These are phyloP conservation scores for Sporothrix schenckii DNA, from an alignment of 2,329 filamentous ascomycete genomes.

Conservation along the genomic window DNA sequence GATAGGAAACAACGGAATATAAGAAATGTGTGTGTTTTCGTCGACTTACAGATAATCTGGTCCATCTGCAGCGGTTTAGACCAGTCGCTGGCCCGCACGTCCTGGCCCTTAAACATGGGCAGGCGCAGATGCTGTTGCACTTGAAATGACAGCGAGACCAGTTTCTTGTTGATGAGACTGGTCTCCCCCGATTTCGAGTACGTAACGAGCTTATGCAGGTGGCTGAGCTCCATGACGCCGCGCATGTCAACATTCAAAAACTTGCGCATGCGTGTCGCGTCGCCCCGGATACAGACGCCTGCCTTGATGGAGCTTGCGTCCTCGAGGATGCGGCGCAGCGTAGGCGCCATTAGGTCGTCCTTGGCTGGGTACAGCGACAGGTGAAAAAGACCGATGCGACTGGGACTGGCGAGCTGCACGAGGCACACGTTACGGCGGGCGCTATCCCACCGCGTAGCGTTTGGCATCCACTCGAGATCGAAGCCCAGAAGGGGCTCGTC, in stretches of 20 bases:
- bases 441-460: conserved; percentile 51
- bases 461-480: conserved; percentile 80
- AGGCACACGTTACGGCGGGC: conserved; percentile 74
- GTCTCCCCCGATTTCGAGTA: conserved; percentile 58
- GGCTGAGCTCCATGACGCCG: conserved; percentile 78
- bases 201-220: conserved; percentile 77
- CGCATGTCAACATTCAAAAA: conserved; percentile 65
- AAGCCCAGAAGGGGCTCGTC: conserved; percentile 76
- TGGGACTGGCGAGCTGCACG: conserved; percentile 78
- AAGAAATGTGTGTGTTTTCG: neutral
- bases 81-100: conserved; percentile 78
- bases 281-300: conserved; percentile 75
- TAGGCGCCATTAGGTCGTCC: conserved; percentile 67
- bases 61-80: conserved; percentile 59
- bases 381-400: conserved; percentile 80
- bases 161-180: conserved; percentile 64
- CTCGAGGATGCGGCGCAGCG: conserved; percentile 72
- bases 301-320: conserved; percentile 69
- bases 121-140: conserved; percentile 71
- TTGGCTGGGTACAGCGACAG: conserved; percentile 64
- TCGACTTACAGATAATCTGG: conserved; percentile 69
- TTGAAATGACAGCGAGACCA: conserved; percentile 69
- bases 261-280: conserved; percentile 68
- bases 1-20: conserved; percentile 32
- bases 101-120: conserved; percentile 71